These are phyloP conservation scores for Microthlaspi erraticum DNA, from an alignment of 345 rosid genomes.

Conservation along the genomic window DNA sequence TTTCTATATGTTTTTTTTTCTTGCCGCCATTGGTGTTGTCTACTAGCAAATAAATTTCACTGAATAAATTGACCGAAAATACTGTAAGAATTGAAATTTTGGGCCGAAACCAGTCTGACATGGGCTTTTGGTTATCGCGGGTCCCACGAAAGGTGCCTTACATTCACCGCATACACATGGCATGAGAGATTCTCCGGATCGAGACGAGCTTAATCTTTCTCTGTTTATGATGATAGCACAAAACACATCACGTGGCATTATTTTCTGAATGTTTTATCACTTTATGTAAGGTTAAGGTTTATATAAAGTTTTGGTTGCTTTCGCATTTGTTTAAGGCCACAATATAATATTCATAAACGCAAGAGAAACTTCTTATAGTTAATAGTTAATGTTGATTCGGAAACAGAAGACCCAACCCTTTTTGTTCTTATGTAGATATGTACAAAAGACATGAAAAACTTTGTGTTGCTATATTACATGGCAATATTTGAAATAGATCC, in stretches of 20 bases:
- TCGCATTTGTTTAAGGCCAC: conserved; percentile 8
- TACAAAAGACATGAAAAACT: conserved; percentile 29
- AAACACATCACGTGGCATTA: conserved; percentile 42
- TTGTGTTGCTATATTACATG: conserved; percentile 33
- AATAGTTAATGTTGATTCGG: conserved; percentile 9
- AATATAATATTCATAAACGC: neutral
- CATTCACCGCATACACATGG: conserved; percentile 26
- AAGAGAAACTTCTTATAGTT: neutral
- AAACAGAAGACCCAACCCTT: conserved; percentile 1
- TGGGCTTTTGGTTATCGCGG: conserved; percentile 10
- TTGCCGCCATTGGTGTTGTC: neutral
- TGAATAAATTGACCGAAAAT: neutral
- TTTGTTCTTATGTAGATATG: conserved; percentile 24
- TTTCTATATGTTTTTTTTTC: too few species aligned
- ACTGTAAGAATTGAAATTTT: neutral
- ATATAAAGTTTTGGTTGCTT: conserved; percentile 1
- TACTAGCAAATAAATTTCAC: conserved; percentile 6
- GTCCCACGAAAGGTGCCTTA: conserved; percentile 1
- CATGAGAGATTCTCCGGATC: conserved; percentile 19
- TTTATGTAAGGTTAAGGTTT: neutral
- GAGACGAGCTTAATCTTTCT: conserved; percentile 9
- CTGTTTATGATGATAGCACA: conserved; percentile 21
- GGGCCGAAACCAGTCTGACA: conserved; percentile 20
- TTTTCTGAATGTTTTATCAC: conserved; percentile 10
- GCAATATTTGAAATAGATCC: conserved; percentile 41